Evolutionary conservation across 441 rosid genomes (phyloP).

Genomic region (Syzygium malaccense): DNA sequence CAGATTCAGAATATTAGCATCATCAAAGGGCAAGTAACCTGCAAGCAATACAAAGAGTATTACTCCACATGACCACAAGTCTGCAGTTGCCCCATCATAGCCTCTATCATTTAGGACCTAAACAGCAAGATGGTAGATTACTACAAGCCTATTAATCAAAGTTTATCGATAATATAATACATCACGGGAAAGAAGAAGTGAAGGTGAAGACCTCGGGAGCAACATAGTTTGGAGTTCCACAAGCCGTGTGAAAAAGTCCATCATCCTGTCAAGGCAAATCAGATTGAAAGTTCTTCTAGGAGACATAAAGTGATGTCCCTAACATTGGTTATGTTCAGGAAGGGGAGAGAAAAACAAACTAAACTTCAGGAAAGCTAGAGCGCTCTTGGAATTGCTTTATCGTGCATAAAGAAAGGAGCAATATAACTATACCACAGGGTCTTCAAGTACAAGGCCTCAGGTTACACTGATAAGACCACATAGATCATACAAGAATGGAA

Average conservation of each 20-base stretch:
- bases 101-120: conserved; percentile 97
- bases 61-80: conserved; percentile 97
- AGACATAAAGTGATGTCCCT: not conserved
- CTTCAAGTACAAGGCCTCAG: not conserved
- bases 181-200: not conserved
- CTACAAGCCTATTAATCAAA: not conserved
- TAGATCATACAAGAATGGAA: not conserved
- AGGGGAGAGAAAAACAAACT: not conserved
- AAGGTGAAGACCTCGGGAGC: conserved; percentile 77
- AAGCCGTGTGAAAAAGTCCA: conserved; percentile 91
- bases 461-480: not conserved
- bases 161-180: not conserved
- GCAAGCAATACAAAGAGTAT: conserved; percentile 96
- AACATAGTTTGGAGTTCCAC: conserved; percentile 98
- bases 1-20: conserved; percentile 84
- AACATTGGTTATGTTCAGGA: not conserved
- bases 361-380: not conserved
- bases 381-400: not conserved
- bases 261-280: conserved; percentile 51
- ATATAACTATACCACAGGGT: not conserved
- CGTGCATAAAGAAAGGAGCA: not conserved
- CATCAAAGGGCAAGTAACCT: conserved; percentile 98
- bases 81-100: conserved; percentile 94
- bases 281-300: conserved; percentile 1
- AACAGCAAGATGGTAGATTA: conserved; percentile 8